Evolutionary conservation across 1,284 basidiomycete genomes (phyloP).

Genomic region (Boletus semigastroideus): DNA sequence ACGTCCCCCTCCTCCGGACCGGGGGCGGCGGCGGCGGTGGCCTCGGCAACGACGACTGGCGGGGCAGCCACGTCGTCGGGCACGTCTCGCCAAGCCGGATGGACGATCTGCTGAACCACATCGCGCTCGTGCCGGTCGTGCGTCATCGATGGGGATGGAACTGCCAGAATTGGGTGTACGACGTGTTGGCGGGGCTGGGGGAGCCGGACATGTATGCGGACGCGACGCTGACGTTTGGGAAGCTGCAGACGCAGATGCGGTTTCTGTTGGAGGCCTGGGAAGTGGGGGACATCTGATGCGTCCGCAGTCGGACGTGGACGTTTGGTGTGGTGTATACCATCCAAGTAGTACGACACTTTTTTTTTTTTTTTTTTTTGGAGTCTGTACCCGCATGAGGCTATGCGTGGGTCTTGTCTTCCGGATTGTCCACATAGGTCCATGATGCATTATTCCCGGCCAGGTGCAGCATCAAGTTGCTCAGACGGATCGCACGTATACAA

Average conservation of each 20-base stretch:
- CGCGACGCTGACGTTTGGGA: constrained; percentile 7
- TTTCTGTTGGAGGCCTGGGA: constrained; percentile 18
- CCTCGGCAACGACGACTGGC: constrained; percentile 8
- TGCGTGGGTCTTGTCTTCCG: too few species aligned
- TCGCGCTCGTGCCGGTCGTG: constrained; percentile 14
- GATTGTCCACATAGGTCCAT: too few species aligned
- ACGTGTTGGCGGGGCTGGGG: constrained; percentile 11
- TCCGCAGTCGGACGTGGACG: background rate
- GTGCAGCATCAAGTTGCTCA: too few species aligned
- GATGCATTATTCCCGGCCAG: too few species aligned
- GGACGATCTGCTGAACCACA: constrained; percentile 10
- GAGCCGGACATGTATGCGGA: constrained; percentile 10
- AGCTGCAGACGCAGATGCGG: constrained; percentile 13
- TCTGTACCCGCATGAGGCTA: too few species aligned
- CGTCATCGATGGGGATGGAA: constrained; percentile 12
- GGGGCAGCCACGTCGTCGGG: constrained; percentile 19
- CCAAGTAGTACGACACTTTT: too few species aligned
- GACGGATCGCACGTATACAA: too few species aligned
- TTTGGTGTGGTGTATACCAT: too few species aligned
- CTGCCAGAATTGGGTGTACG: constrained; percentile 19
- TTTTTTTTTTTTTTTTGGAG: too few species aligned
- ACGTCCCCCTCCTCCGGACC: constrained; percentile 1
- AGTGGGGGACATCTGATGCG: constrained; percentile 7
- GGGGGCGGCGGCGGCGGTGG: too few species aligned
- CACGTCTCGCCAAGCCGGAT: constrained; percentile 14